Percentiles rank a stretch among this genome's conserved stretches.
phyloP scores from a whole-genome alignment of 139 green algal genomes.

The Coelastrella sp. region DNA sequence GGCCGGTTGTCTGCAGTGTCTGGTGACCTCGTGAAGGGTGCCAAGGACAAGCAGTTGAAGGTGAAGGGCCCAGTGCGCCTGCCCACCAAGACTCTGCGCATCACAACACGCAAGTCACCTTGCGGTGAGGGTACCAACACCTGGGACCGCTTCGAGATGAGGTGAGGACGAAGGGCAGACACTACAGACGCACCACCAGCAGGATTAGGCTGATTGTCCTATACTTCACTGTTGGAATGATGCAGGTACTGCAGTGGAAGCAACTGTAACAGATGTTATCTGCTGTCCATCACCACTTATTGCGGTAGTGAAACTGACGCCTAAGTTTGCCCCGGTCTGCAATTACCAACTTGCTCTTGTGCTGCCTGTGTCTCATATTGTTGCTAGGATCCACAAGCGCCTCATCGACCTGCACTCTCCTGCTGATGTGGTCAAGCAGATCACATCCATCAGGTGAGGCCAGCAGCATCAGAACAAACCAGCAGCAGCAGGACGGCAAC shows the following conservation, averaged over 20 bases:
- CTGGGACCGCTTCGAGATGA: slow-evolving; percentile 97
- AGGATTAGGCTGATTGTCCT: not conserved
- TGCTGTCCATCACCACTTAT: not conserved
- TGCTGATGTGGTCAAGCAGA: slow-evolving; percentile 99
- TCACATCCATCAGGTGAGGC: slow-evolving; percentile 93
- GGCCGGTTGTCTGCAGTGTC: slow-evolving; percentile 79
- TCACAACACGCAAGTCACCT: slow-evolving; percentile 98
- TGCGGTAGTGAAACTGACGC: not conserved
- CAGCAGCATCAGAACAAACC: too few relatives aligned
- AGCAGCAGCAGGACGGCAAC: not conserved
- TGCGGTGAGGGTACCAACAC: slow-evolving; percentile 99
- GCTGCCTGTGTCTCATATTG: not conserved
- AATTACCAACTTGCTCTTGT: not conserved
- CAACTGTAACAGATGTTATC: not conserved
- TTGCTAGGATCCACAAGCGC: slow-evolving; percentile 96
- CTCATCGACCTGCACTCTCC: slow-evolving; percentile 99
- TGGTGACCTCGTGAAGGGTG: slow-evolving; percentile 95
- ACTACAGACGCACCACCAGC: not conserved
- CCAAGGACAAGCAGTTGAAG: slow-evolving; percentile 99
- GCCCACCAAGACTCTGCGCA: slow-evolving; percentile 97
- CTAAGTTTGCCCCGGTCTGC: not conserved
- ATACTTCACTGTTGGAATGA: not conserved
- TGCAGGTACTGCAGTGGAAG: not conserved
- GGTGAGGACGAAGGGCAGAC: slow-evolving; percentile 55
- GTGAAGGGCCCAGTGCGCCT: slow-evolving; percentile 99